A percentile compares a stretch with the other conserved stretches of the same genome.
Evolutionary conservation across 2,329 filamentous ascomycete genomes (phyloP).

Genomic region (Aspergillus luchuensis): DNA sequence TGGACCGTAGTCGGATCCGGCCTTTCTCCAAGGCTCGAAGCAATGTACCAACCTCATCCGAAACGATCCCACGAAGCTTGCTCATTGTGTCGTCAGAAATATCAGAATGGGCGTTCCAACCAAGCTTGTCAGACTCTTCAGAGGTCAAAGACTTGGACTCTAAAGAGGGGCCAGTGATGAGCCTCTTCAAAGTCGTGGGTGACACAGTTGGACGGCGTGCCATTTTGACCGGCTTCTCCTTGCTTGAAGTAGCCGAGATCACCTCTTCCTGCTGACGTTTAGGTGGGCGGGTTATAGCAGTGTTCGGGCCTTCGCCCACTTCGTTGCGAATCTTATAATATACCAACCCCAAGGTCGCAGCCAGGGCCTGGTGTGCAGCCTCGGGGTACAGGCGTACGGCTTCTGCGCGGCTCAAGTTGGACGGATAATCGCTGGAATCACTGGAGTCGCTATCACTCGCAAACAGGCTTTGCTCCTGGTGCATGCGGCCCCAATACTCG

Average conservation of each 20-base stretch:
- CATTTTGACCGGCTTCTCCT: slow-evolving; percentile 40
- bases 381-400: slow-evolving; percentile 41
- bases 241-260: slow-evolving; percentile 34
- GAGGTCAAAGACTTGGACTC: slow-evolving; percentile 37
- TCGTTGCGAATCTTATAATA: slow-evolving; percentile 47
- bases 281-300: slow-evolving; percentile 32
- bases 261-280: slow-evolving; percentile 42
- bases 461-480: slow-evolving; percentile 30
- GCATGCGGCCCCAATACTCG: slow-evolving; percentile 42
- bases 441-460: slow-evolving; percentile 42
- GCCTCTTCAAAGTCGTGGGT: slow-evolving; percentile 32
- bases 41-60: slow-evolving; percentile 37
- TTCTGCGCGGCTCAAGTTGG: slow-evolving; percentile 38
- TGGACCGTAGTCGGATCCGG: slow-evolving; percentile 38
- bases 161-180: slow-evolving; percentile 37
- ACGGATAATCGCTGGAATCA: slow-evolving; percentile 41
- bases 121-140: slow-evolving; percentile 36
- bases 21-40: slow-evolving; percentile 41
- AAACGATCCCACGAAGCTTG: slow-evolving; percentile 41
- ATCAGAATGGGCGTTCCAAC: slow-evolving; percentile 40
- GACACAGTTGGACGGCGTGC: slow-evolving; percentile 36
- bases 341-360: slow-evolving; percentile 42
- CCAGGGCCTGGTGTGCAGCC: slow-evolving; percentile 43
- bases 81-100: slow-evolving; percentile 42
- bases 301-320: slow-evolving; percentile 37